Percentiles rank a stretch among this genome's conserved stretches.
Evolutionary conservation across 176 grass and related monocot genomes (phyloP).

Genomic region (Zea mays): DNA sequence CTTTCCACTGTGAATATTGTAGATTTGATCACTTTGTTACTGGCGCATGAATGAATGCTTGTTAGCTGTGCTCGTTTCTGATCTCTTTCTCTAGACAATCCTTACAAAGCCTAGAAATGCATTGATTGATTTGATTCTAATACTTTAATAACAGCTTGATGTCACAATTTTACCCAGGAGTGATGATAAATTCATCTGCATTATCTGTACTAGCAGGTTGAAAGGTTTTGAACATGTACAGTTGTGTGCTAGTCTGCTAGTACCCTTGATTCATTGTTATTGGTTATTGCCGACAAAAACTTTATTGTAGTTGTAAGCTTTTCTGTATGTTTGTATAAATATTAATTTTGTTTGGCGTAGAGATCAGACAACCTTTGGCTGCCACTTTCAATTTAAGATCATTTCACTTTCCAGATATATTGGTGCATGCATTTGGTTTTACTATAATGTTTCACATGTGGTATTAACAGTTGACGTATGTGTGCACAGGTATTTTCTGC

Average conservation of each 20-base stretch:
- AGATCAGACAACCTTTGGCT: constrained; percentile 4
- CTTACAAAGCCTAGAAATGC: constrained; percentile 14
- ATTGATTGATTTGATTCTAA: constrained; percentile 17
- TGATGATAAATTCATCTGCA: constrained; percentile 2
- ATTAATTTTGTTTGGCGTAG: background rate
- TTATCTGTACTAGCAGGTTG: background rate
- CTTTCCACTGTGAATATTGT: background rate
- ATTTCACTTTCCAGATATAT: constrained; percentile 27
- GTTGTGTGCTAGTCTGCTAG: background rate
- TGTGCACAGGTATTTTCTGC: constrained; percentile 87
- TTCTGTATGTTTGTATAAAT: constrained; percentile 27
- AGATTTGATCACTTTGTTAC: background rate
- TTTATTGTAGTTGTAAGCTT: constrained; percentile 26
- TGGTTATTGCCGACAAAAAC: background rate
- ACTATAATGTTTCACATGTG: constrained; percentile 24
- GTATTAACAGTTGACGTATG: constrained; percentile 20
- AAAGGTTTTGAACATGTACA: background rate
- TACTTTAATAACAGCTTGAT: constrained; percentile 12
- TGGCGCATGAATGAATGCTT: background rate
- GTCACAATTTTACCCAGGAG: background rate
- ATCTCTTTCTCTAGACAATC: background rate
- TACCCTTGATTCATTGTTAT: constrained; percentile 15
- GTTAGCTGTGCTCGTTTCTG: constrained; percentile 28
- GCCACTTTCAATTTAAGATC: constrained; percentile 13
- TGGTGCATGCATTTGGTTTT: constrained; percentile 27